A percentile compares a stretch with the other conserved stretches of the same genome.
phyloP scores from a whole-genome alignment of 495 filamentous ascomycete species.

The Penicillium antarcticum region DNA sequence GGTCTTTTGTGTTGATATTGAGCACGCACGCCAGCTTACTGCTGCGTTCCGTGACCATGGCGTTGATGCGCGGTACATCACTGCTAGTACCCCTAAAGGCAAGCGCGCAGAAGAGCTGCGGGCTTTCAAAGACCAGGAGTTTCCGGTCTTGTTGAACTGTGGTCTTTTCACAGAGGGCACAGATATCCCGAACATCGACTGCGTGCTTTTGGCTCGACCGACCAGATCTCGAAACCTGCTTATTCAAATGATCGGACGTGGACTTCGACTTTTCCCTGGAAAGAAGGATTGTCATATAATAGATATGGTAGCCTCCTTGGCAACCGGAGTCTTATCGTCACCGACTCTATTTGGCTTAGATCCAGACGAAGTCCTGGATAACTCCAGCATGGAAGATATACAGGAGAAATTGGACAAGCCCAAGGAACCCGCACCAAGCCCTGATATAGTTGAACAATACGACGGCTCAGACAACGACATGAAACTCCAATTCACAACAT shows the following conservation, averaged over 20 bases:
- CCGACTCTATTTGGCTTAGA: slow-evolving; percentile 94
- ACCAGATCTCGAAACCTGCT: slow-evolving; percentile 88
- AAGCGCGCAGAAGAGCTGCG: slow-evolving; percentile 65
- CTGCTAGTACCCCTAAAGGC: slow-evolving; percentile 65
- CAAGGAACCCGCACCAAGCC: not conserved
- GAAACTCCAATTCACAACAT: slow-evolving; percentile 68
- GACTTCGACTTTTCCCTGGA: slow-evolving; percentile 73
- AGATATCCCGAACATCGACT: slow-evolving; percentile 97
- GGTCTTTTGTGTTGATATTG: slow-evolving; percentile 87
- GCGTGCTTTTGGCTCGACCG: slow-evolving; percentile 81
- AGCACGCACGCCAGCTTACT: slow-evolving; percentile 72
- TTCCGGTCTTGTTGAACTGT: slow-evolving; percentile 89
- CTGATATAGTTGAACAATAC: not conserved
- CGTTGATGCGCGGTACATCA: slow-evolving; percentile 81
- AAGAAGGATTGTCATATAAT: slow-evolving; percentile 94
- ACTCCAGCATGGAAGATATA: slow-evolving; percentile 56
- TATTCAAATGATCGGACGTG: slow-evolving; percentile 96
- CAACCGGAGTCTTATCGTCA: slow-evolving; percentile 78
- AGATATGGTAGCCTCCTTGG: slow-evolving; percentile 86
- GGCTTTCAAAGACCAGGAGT: slow-evolving; percentile 71
- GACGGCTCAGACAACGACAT: slow-evolving; percentile 20
- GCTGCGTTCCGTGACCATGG: slow-evolving; percentile 70
- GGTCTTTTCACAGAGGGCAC: slow-evolving; percentile 96
- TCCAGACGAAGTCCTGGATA: slow-evolving; percentile 72
- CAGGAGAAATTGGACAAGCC: slow-evolving; percentile 28